Conservation (phyloP, 192 early-diverging fungal genomes). For the Rhizophagus sp. region DNA sequence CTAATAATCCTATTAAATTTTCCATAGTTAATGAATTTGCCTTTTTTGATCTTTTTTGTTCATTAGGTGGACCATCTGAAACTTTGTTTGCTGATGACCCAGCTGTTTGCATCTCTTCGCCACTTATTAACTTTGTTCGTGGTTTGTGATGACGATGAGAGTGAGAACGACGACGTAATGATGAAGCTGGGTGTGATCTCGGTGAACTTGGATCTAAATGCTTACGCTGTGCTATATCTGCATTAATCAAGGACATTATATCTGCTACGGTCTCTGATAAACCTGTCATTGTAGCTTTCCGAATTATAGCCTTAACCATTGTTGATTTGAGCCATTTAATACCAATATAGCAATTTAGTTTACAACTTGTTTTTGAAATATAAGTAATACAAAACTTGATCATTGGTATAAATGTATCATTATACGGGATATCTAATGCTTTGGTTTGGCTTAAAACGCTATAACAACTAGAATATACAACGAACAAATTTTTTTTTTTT, state of each 20-base stretch:
- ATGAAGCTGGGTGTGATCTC: not conserved
- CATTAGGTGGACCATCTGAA: not conserved
- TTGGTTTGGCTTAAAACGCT: constrained; percentile 44
- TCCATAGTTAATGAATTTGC: not conserved
- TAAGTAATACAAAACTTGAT: constrained; percentile 72
- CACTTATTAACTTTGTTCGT: constrained; percentile 29
- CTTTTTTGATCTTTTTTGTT: not conserved
- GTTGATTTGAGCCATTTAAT: constrained; percentile 69
- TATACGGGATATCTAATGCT: constrained; percentile 66
- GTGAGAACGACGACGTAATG: constrained; percentile 12
- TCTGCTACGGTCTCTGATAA: constrained; percentile 52
- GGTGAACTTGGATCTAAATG: not conserved
- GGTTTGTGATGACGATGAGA: not conserved
- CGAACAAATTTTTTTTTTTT: not conserved
- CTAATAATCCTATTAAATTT: not conserved
- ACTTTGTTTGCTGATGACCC: constrained; percentile 3
- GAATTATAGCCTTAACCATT: constrained; percentile 71
- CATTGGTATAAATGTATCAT: constrained; percentile 65
- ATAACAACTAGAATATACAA: constrained; percentile 35
- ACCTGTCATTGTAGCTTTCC: constrained; percentile 57
- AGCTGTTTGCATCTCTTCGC: constrained; percentile 18
- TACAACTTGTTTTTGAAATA: constrained; percentile 49
- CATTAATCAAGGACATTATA: constrained; percentile 49
- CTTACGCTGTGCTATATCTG: constrained; percentile 36
- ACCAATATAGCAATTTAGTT: constrained; percentile 53